phyloP scores from a whole-genome alignment of 768 basidiomycete genomes.

The Amylocystis lapponica region DNA sequence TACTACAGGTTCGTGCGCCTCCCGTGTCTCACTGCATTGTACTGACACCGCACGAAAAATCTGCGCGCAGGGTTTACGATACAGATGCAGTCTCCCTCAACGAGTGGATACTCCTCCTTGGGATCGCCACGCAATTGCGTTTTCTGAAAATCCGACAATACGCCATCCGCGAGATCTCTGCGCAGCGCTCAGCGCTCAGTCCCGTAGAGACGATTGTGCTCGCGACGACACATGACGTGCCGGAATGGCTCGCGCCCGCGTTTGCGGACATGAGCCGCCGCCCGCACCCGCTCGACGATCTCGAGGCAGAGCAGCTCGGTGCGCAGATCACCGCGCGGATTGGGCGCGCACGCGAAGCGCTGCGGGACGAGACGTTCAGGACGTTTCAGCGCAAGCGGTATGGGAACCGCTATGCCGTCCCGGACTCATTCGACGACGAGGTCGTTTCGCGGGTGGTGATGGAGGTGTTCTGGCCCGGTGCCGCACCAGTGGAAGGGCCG shows the following conservation, averaged over 20 bases:
- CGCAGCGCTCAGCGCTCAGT: conserved; percentile 7
- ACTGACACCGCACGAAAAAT: background rate
- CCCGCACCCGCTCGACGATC: conserved; percentile 15
- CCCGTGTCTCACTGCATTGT: background rate
- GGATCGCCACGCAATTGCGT: conserved; percentile 32
- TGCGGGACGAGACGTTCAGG: conserved; percentile 15
- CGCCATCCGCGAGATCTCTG: conserved; percentile 24
- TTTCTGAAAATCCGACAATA: conserved; percentile 27
- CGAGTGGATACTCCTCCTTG: conserved; percentile 35
- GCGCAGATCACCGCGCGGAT: conserved; percentile 16
- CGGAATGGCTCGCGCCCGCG: conserved; percentile 19
- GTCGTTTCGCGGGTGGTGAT: conserved; percentile 13
- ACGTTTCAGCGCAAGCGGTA: conserved; percentile 7
- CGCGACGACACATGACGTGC: conserved; percentile 14
- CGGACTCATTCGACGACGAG: conserved; percentile 14
- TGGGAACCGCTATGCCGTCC: conserved; percentile 7
- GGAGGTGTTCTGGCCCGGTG: conserved; percentile 12
- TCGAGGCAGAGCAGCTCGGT: conserved; percentile 20
- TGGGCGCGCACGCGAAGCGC: conserved; percentile 20
- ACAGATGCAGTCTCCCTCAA: conserved; percentile 12
- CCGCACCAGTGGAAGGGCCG: too few species aligned
- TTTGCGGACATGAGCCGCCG: conserved; percentile 20
- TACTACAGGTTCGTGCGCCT: conserved; percentile 31
- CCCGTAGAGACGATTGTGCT: conserved; percentile 17
- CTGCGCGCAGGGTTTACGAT: background rate